Base-by-base conservation (phyloP, 805 yeast genomes). In the Wickerhamomyces sydowiorum region DNA sequence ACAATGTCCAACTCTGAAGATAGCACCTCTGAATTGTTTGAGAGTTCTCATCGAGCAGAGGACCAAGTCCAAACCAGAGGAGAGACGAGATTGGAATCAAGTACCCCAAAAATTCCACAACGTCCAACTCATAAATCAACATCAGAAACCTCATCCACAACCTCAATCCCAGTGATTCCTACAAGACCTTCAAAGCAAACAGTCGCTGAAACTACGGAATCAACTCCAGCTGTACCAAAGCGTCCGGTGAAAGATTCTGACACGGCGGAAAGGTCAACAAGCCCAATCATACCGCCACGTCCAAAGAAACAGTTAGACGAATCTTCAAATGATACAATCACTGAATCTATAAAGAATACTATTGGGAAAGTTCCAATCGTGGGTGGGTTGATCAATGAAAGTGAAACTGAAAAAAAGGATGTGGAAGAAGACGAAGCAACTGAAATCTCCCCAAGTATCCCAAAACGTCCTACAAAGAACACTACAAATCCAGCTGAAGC, bases 381-480 rank as follows among this genome's bases (percentile, higher is more conserved):
- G 35, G 44, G 47, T 27, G 33, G 37, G 8, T 25, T 49, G 27
- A 31, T 43, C 5, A 21, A 21, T 19, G 40, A 20, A 25, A 14
- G 10, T n/a, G 28, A 6, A 7, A n/a, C 9, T 6, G 28, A 25
- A 25, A n/a, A 29, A 10, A 15, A 29, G 19, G 7, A 5, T 15
- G 10, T 14, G 31, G 21, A 1, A 20, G 19, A 22, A 18, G 17
- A 22, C 17, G 27, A 33, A 23, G 38, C 13, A 25, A 19, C 36
- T 32, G 31, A 12, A 28, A 7, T 15, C 15, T 7, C 17, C 17
- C 37, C 32, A 27, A 19, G 17, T 32, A 36, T 29, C 7, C 40
- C 53, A 49, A 13, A 31, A 43, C 37, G 51, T 48, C 36, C 52
- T 39, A 24, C 58, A 55, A 40, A 56, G n/a, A n/a, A n/a, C n/a